Evolutionary conservation across 495 filamentous ascomycete genomes (phyloP).

Genomic region (Hyphodiscus hymeniophilus): DNA sequence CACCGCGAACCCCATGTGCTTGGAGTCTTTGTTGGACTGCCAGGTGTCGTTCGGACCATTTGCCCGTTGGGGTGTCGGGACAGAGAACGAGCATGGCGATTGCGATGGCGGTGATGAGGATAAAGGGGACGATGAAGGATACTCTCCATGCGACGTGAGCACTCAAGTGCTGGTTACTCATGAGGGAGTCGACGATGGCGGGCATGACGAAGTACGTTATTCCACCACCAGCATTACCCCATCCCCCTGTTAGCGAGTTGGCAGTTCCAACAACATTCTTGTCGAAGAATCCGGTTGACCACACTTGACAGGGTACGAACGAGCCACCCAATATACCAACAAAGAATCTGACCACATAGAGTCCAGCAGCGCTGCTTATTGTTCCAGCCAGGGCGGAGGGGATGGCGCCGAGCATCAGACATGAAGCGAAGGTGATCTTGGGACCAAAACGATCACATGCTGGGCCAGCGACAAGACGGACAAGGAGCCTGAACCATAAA

Average conservation of each 20-base stretch:
- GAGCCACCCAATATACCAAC: conserved; percentile 84
- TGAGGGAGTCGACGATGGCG: conserved; percentile 77
- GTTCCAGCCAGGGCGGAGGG: conserved; percentile 79
- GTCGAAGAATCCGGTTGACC: conserved; percentile 93
- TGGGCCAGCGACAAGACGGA: conserved; percentile 77
- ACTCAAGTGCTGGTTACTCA: conserved; percentile 45
- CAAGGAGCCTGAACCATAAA: conserved; percentile 19
- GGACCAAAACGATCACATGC: conserved; percentile 81
- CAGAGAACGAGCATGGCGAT: conserved; percentile 63
- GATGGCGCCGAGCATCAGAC: conserved; percentile 67
- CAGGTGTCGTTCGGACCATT: conserved; percentile 67
- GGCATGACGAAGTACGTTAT: conserved; percentile 92
- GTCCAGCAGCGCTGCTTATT: conserved; percentile 57
- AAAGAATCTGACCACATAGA: conserved; percentile 81
- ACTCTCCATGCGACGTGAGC: conserved; percentile 75
- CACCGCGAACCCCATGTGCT: conserved; percentile 20
- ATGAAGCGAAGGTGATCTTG: conserved; percentile 67
- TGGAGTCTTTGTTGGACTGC: conserved; percentile 29
- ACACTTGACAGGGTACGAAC: conserved; percentile 95
- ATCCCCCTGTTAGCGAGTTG: conserved; percentile 72
- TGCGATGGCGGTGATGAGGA: conserved; percentile 60
- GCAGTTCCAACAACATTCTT: conserved; percentile 90
- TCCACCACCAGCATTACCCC: conserved; percentile 87
- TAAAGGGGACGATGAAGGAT: conserved; percentile 74
- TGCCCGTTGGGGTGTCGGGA: conserved; percentile 77